Percentiles rank a stretch among this genome's conserved stretches.
phyloP scores from a whole-genome alignment of 2,329 filamentous ascomycete species.

The Paramyrothecium roridum region DNA sequence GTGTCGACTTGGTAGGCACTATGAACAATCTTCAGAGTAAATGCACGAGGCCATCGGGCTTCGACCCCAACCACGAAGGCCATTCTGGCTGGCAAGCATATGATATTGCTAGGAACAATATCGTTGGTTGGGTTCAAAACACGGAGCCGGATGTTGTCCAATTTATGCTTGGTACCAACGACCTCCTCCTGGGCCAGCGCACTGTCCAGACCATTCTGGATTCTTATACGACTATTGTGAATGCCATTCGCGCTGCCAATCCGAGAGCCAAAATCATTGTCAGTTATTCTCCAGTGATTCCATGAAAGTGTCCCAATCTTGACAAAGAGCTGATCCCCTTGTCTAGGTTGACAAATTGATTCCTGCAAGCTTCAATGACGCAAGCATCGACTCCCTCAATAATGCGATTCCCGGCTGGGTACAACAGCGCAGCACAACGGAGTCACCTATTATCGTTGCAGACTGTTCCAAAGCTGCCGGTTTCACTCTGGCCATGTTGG shows the following conservation, averaged over 20 bases:
- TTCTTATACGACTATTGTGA: not conserved
- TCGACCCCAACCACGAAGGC: slow-evolving; percentile 38
- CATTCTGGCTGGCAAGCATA: slow-evolving; percentile 16
- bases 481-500: slow-evolving; percentile 23
- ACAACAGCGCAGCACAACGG: slow-evolving; percentile 24
- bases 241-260: slow-evolving; percentile 30
- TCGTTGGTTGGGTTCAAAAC: slow-evolving; percentile 31
- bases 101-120: slow-evolving; percentile 30
- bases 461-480: slow-evolving; percentile 31
- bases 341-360: slow-evolving; percentile 1
- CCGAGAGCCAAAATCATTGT: slow-evolving; percentile 38
- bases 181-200: slow-evolving; percentile 24
- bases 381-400: slow-evolving; percentile 27
- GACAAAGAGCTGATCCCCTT: not conserved
- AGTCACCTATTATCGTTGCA: slow-evolving; percentile 35
- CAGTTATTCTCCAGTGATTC: slow-evolving; percentile 5
- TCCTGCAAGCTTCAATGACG: slow-evolving; percentile 12
- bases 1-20: slow-evolving; percentile 38
- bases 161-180: slow-evolving; percentile 44
- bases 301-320: not conserved
- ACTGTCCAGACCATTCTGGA: slow-evolving; percentile 6
- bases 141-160: slow-evolving; percentile 36
- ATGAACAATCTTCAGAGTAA: slow-evolving; percentile 33
- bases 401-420: slow-evolving; percentile 35
- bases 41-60: slow-evolving; percentile 28